Base-by-base conservation (phyloP, 2,329 filamentous ascomycete genomes). In the Penicillium nordicum region DNA sequence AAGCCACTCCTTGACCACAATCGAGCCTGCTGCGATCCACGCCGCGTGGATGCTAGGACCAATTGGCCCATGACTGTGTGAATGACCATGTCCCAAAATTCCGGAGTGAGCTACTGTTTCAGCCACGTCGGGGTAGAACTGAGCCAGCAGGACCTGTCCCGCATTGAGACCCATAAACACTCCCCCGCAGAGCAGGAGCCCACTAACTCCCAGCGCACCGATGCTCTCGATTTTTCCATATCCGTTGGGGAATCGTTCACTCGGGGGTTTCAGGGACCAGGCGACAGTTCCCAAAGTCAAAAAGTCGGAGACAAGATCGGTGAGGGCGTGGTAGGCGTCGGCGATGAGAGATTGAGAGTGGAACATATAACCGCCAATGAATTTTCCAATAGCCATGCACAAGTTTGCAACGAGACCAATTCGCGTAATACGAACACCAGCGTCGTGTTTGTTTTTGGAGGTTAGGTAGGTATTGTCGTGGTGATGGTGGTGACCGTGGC, bases 191-290 rank as follows among this genome's bases (percentile, higher is more conserved):
- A 99, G 83, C 66, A 99, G 80, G 77, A 99, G 89, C 61, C 92
- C 87, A 65, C 92, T 97, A 34, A 99, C 94, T 16, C 93, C 94
- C 57, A 99, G 78, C 23, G 92, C 94, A 21, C 94, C 94, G 70
- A 99, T 78, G 68, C 92, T 96, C 79, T 99, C 94, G n/a, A 99
- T 84, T 79, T 99, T 99, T 71, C 94, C 94, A 71, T 96, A 99
- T 1, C 94, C 94, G 67, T 87, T 85, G 2, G 94, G 94, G 71
- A 96, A 99, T 40, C 84, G 84, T 53, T 88, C 83, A 11, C 89
- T 90, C 0, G 94, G 92, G 6, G 90, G 88, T 67, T 89, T 91
- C 58, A 97, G 78, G 57, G 92, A 96, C 86, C 90, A 96, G 21
- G 92, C 93, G 45, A 99, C 92, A 10, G 94, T 99, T 16, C 90